A percentile compares a stretch with the other conserved stretches of the same genome.
These are phyloP conservation scores for Coemansia pectinata DNA, from an alignment of 192 early-diverging fungal species.

Conservation along the genomic window DNA sequence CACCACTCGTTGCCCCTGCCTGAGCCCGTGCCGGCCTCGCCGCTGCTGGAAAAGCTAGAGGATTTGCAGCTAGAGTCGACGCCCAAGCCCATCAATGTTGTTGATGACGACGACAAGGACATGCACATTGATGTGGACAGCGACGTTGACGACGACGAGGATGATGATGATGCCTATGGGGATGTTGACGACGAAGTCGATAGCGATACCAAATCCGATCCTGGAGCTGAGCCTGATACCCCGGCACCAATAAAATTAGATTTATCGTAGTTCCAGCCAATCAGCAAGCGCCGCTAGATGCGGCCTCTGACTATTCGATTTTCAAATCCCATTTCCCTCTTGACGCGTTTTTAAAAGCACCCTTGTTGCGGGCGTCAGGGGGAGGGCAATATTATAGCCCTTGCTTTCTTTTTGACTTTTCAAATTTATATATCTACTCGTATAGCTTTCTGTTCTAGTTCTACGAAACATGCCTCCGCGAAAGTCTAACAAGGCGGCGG, in stretches of 20 bases:
- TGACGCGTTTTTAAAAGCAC: not conserved
- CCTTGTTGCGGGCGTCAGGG: not conserved
- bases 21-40: constrained; percentile 6
- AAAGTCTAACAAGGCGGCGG: constrained; percentile 11
- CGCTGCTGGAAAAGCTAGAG: constrained; percentile 1
- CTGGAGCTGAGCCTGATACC: constrained; percentile 1
- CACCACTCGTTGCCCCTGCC: constrained; percentile 32
- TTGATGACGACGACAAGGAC: constrained; percentile 4
- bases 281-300: not conserved
- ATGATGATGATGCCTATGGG: not conserved
- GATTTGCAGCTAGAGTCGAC: not conserved
- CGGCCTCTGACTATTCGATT: constrained; percentile 16
- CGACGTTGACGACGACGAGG: not conserved
- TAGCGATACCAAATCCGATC: constrained; percentile 5
- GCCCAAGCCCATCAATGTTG: constrained; percentile 6
- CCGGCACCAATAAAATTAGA: not conserved
- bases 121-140: constrained; percentile 1
- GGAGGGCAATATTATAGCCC: not conserved
- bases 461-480: constrained; percentile 22
- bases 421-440: not conserved
- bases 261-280: constrained; percentile 12
- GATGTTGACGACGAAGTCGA: constrained; percentile 4
- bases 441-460: constrained; percentile 1
- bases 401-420: not conserved
- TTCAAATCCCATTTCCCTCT: constrained; percentile 1